Base-by-base conservation (phyloP, 2,329 filamentous ascomycete species). In the Fusarium palustre region DNA sequence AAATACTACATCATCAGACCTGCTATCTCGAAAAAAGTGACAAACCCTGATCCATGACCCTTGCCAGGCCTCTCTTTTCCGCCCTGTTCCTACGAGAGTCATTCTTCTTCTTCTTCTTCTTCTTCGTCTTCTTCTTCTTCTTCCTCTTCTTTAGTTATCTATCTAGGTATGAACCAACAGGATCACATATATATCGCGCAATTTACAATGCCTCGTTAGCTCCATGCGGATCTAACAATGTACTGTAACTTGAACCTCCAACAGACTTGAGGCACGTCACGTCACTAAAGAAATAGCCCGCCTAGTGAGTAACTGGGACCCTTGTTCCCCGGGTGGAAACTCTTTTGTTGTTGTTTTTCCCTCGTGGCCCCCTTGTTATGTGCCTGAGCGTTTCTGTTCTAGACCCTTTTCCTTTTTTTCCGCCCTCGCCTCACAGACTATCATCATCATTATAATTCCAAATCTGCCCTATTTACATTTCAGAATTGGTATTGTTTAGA, bases 281-380 rank as follows among this genome's bases (percentile, higher is more conserved):
- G 42, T 55, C 42, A 48, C 31, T 31, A 38, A 13, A 34, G 33
- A 39, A 38, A 13, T 33, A 39, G 33, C 8, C 33, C 33, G 33
- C 16, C 15, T n/a, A 39, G 10, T 36, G 15, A 59, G 31, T 28
- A 38, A 36, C 43, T 24, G 15, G 36, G 36, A 42, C 60, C 46
- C 39, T 50, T 52, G 54, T n/a, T 43, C 54, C 64, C 59, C 54
- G 45, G 20, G 66, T 70, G 66, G 66, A 48, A 56, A 56, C 59
- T 22, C 41, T 45, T 16, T 7, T 34, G 16, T 13, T 34, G 13
- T n/a, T 46, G 31, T 47, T 46, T n/a, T 43, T 47, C 42, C 50
- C 66, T 66, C 53, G 66, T 69, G 66, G 66, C 66, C 56, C 66
- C 66, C 66, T 53, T 61, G 66, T 34, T 36, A 7, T 31, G 24